Evolutionary conservation across 1,139 yeast genomes (phyloP), one percentile per base, ranked within the genome.

Genomic region (Blastobotrys apis): DNA sequence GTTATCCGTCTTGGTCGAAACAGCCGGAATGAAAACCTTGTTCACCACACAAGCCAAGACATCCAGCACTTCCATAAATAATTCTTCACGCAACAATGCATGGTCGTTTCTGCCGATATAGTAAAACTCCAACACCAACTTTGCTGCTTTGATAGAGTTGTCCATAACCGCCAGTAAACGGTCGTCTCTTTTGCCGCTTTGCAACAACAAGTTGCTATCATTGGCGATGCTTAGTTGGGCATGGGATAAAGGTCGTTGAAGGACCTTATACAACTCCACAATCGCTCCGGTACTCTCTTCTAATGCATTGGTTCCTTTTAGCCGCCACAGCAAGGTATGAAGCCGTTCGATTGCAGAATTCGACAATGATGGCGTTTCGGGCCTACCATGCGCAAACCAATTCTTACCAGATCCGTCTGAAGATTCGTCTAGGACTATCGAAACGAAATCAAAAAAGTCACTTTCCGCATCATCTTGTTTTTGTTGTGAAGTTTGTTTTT

Each of bases 361-460:
- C 15, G 45, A 43, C 19, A 43, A 31, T 20, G 35, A 21, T 2
- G 39, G 35, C 12, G 37, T 34, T 13, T 30, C 20, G 8, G 5
- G 30, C 13, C 27, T 5, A 16, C 16, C 9, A 19, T 16, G n/a
- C 15, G 23, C 10, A 35, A 25, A 15, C 43, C 43, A 39, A 33
- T 31, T 15, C 15, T 33, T 32, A 2, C 37, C 37, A 2, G 20
- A n/a, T 12, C 33, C 17, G 8, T n/a, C n/a, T n/a, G 15, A 9
- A 2, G 39, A 25, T n/a, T 35, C 35, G 21, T 31, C 37, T 12
- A 41, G 27, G n/a, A 41, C 17, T 17, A n/a, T 31, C 9, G 31
- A 13, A n/a, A 41, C 25, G 26, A 41, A 37, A 17, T 41, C 44
- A 9, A 37, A 36, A 37, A 41, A 41, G 15, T 41, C 41, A 5